These are phyloP conservation scores for Asterochloris sp. DNA, from an alignment of 139 green algal genomes.

Conservation along the genomic window DNA sequence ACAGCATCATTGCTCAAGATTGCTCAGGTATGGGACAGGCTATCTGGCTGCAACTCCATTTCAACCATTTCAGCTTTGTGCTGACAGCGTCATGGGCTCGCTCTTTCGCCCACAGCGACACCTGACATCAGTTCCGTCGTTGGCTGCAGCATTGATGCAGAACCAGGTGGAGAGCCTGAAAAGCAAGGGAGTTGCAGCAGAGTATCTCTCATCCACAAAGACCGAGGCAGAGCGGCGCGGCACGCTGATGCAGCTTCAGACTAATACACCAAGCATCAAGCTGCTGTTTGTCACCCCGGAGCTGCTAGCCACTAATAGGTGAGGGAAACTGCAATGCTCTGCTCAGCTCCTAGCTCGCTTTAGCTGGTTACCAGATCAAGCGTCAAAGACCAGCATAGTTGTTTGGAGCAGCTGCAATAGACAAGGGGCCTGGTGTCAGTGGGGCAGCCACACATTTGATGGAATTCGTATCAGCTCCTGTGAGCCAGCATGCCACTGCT, in stretches of 20 bases:
- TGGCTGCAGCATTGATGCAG: slow-evolving; percentile 50
- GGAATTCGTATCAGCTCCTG: too few relatives aligned
- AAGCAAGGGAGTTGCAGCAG: slow-evolving; percentile 26
- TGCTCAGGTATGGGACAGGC: too few relatives aligned
- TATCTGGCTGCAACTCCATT: too few relatives aligned
- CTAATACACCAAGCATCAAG: not conserved
- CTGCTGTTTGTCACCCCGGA: slow-evolving; percentile 62
- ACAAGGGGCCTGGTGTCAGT: not conserved
- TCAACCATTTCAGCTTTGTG: too few relatives aligned
- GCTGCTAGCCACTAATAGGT: slow-evolving; percentile 39
- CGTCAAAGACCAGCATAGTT: slow-evolving; percentile 13
- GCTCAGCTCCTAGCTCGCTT: slow-evolving; percentile 63
- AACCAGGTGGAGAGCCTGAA: slow-evolving; percentile 33
- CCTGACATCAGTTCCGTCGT: not conserved
- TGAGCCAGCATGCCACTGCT: too few relatives aligned
- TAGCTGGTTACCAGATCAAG: slow-evolving; percentile 45
- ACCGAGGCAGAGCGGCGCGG: slow-evolving; percentile 16
- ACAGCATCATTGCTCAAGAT: not conserved
- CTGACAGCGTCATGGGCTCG: too few relatives aligned
- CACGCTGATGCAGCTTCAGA: slow-evolving; percentile 19
- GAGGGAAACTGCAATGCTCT: slow-evolving; percentile 32
- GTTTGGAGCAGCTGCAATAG: not conserved
- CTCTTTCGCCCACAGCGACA: too few relatives aligned
- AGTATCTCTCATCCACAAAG: slow-evolving; percentile 38
- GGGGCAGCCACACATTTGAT: too few relatives aligned